Evolutionary conservation across 1,284 basidiomycete species (phyloP), one percentile per base, ranked within the genome.

Genomic region (Cryptococcus amylolentus): DNA sequence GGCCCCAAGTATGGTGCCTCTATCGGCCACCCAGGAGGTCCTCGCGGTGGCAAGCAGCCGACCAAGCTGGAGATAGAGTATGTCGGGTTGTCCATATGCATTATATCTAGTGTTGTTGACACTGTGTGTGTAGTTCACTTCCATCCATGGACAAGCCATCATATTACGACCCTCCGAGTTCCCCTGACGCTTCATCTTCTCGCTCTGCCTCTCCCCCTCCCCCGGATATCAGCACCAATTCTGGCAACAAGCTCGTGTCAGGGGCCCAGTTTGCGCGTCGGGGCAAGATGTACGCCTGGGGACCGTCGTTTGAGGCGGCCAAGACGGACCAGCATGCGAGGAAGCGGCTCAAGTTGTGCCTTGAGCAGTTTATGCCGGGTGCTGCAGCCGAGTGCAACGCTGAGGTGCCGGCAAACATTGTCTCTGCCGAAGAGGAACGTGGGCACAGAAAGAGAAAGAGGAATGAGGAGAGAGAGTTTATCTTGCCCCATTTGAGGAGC

Each of bases 211-310:
- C 63, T 31, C 55, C 59, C 13, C 55, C 60, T 1, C 53, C 57
- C 1, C 55, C 49, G 31, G 56, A 66, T 37, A 49, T 69, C 23
- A 51, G 57, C n/a, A 64, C 62, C 47, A 79, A 79, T 54, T 68
- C 69, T 3, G 71, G 72, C 31, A 69, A 69, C 61, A 79, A 79
- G 65, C 68, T 73, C 8, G 57, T 70, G 18, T 59, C 57, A 0
- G 58, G 65, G n/a, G 65, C 72, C 2, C 65, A 72, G 28, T 77
- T 70, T 56, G 67, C 73, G 52, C 69, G 76, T 5, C 61, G 61
- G 14, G 76, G 76, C 42, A 78, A 78, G 62, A 71, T 76, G 46
- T 73, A 65, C 49, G 68, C 75, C 4, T 79, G 77, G 77, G 70
- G 68, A 9, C 74, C 75, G 9, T 58, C 67, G 28, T 76, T 65